These are phyloP conservation scores for Rhizophagus prolifer DNA, from an alignment of 192 early-diverging fungal genomes.

Conservation along the genomic window DNA sequence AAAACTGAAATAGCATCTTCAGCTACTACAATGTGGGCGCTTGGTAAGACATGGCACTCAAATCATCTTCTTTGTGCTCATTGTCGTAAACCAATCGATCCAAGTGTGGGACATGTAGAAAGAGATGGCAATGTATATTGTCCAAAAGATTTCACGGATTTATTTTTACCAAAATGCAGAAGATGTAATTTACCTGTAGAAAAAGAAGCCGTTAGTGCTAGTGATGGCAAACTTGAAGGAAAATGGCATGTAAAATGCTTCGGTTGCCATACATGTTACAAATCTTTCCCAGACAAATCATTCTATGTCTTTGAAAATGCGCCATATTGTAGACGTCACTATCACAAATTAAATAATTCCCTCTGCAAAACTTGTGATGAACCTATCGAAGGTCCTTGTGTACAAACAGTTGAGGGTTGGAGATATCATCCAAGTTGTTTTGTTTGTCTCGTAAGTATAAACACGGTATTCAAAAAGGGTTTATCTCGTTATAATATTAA, in stretches of 20 bases:
- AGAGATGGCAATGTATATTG: constrained; percentile 70
- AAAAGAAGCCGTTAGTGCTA: constrained; percentile 70
- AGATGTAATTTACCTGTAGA: constrained; percentile 62
- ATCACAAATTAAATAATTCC: constrained; percentile 83
- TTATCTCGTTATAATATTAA: neutral
- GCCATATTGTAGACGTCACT: constrained; percentile 85
- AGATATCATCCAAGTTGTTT: constrained; percentile 89
- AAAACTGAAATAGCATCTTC: constrained; percentile 38
- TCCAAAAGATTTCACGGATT: constrained; percentile 61
- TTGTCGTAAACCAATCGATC: constrained; percentile 65
- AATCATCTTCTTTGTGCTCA: constrained; percentile 63
- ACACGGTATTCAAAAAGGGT: neutral
- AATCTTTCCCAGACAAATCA: constrained; percentile 72
- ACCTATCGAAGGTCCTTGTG: constrained; percentile 90
- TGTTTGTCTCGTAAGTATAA: constrained; percentile 57
- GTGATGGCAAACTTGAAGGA: constrained; percentile 64
- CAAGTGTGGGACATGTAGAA: constrained; percentile 50
- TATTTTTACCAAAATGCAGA: constrained; percentile 69
- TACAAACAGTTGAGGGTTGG: constrained; percentile 78
- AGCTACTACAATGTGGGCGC: constrained; percentile 53
- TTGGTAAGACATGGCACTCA: constrained; percentile 66
- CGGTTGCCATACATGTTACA: constrained; percentile 67
- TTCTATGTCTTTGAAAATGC: constrained; percentile 88
- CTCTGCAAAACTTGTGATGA: constrained; percentile 76
- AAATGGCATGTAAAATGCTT: constrained; percentile 77